Conservation (phyloP, 257 asterid species). For the Apocynum venetum region DNA sequence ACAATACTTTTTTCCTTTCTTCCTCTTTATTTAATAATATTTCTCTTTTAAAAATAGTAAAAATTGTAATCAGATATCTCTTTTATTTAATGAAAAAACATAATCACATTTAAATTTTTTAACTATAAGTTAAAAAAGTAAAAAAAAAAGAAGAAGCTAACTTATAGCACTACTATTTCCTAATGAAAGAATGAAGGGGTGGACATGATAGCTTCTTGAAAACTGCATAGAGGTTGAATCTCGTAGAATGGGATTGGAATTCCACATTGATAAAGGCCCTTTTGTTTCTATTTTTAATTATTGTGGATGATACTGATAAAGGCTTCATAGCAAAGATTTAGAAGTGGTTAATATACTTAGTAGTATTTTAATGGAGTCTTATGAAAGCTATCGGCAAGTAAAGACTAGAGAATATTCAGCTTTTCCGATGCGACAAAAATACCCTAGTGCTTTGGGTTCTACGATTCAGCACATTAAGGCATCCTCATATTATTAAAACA, state of each 20-base stretch:
- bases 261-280: slow-evolving; percentile 15
- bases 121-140: too few relatives aligned
- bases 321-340: neutral
- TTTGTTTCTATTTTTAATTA: too few relatives aligned
- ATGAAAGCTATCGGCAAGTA: slow-evolving; percentile 31
- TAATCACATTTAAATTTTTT: too few relatives aligned
- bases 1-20: too few relatives aligned
- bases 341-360: neutral
- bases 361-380: neutral
- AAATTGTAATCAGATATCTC: neutral
- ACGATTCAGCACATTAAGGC: slow-evolving; percentile 42
- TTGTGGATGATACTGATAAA: neutral
- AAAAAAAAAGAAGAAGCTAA: too few relatives aligned
- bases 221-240: slow-evolving; percentile 12
- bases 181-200: too few relatives aligned
- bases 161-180: too few relatives aligned
- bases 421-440: slow-evolving; percentile 88
- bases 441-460: slow-evolving; percentile 48
- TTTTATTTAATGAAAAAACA: too few relatives aligned
- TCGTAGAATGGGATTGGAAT: slow-evolving; percentile 28
- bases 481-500: neutral
- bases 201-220: neutral
- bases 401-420: slow-evolving; percentile 77
- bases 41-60: too few relatives aligned
- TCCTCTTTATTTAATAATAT: neutral